A percentile compares a stretch with the other conserved stretches of the same genome.
phyloP scores from a whole-genome alignment of 148 eudicot species.

The Rhododendron williamsianum region DNA sequence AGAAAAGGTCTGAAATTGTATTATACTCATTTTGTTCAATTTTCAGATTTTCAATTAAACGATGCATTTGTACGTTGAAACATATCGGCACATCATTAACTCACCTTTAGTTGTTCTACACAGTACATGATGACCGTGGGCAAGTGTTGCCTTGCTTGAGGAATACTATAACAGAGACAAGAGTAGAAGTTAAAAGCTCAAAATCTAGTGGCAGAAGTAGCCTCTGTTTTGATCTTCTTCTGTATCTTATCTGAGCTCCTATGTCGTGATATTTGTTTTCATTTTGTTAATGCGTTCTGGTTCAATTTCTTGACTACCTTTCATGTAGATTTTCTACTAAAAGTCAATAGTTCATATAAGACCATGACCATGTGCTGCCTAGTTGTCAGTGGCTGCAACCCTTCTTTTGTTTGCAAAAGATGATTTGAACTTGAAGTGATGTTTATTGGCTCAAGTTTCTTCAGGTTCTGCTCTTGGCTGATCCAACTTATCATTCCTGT shows the following conservation, averaged over 20 bases:
- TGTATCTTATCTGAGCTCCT: neutral
- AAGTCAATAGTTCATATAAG: neutral
- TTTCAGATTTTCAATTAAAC: neutral
- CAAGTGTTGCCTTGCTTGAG: neutral
- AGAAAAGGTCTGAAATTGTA: neutral
- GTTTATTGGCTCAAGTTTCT: neutral
- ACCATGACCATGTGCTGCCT: neutral
- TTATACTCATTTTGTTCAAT: neutral
- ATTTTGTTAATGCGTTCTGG: neutral
- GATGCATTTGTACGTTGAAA: neutral
- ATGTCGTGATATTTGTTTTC: neutral
- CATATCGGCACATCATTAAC: neutral
- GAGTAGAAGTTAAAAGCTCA: neutral
- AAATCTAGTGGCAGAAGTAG: neutral
- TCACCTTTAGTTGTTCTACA: neutral
- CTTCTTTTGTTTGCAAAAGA: neutral
- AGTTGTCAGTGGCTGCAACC: neutral
- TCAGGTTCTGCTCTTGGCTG: neutral
- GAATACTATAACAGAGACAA: neutral
- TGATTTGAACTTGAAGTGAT: neutral
- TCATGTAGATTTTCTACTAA: neutral
- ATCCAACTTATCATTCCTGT: neutral
- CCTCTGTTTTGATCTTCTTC: neutral
- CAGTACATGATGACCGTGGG: neutral
- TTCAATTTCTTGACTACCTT: neutral